Percentiles rank a stretch among this genome's conserved stretches.
phyloP scores from a whole-genome alignment of 139 green algal species.

The Coccomyxa sp. region DNA sequence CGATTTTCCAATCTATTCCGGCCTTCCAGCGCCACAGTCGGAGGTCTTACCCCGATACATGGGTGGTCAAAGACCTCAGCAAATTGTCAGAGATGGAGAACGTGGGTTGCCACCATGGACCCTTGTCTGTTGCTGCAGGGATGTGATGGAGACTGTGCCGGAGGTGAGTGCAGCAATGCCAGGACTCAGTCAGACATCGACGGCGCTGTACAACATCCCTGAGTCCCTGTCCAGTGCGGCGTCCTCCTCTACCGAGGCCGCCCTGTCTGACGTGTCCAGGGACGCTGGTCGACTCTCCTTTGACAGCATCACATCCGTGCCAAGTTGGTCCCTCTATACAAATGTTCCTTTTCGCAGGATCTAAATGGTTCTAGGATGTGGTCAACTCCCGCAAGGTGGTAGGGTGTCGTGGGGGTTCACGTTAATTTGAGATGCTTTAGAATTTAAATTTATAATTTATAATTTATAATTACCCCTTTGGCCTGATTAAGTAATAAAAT shows the following conservation, averaged over 20 bases:
- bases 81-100: too few relatives aligned
- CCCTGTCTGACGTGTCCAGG: too few relatives aligned
- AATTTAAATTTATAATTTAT: too few relatives aligned
- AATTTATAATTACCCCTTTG: too few relatives aligned
- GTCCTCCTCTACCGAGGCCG: neutral
- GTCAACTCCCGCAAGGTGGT: too few relatives aligned
- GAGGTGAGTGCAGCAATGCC: neutral
- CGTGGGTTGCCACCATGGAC: neutral
- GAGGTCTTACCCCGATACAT: neutral
- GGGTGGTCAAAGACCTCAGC: too few relatives aligned
- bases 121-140: neutral
- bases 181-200: neutral
- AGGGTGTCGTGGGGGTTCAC: too few relatives aligned
- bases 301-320: neutral
- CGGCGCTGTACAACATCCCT: neutral
- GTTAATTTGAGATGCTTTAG: too few relatives aligned
- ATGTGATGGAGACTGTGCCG: neutral
- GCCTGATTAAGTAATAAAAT: too few relatives aligned
- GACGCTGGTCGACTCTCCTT: neutral
- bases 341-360: too few relatives aligned
- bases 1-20: neutral
- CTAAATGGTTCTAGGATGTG: too few relatives aligned
- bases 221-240: neutral
- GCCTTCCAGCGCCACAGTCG: neutral
- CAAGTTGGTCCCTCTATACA: too few relatives aligned